Percentiles rank a stretch among this genome's conserved stretches.
Conservation (phyloP, 192 early-diverging fungal species). For the Coemansia sp. region DNA sequence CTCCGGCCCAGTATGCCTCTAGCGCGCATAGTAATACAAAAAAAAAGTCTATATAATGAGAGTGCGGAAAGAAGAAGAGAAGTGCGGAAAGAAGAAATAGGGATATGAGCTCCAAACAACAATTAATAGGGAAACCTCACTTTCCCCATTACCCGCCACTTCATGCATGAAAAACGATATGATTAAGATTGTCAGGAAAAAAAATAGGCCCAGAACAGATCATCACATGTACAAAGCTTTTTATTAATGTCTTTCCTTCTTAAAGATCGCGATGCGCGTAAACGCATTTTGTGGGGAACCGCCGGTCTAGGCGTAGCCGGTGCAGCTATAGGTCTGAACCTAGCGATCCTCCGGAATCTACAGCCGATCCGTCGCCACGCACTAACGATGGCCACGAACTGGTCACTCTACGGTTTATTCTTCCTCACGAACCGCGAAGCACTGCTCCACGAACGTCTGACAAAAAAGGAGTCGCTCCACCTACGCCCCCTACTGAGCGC, state of each 20-base stretch:
- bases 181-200: neutral
- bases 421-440: conserved; percentile 60
- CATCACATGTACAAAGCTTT: neutral
- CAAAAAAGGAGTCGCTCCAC: conserved; percentile 56
- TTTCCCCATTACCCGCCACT: neutral
- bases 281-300: conserved; percentile 35
- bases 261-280: conserved; percentile 28
- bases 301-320: conserved; percentile 28
- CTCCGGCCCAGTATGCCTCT: neutral
- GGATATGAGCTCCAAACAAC: too few species aligned
- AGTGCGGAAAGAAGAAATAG: neutral
- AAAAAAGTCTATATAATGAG: neutral
- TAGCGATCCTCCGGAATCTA: conserved; percentile 46
- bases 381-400: conserved; percentile 46
- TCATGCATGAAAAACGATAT: neutral
- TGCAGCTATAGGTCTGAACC: conserved; percentile 39
- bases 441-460: conserved; percentile 60
- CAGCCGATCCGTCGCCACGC: conserved; percentile 43
- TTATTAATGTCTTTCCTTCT: conserved; percentile 11
- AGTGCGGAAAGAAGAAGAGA: neutral
- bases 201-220: neutral
- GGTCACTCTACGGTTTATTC: conserved; percentile 38
- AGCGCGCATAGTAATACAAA: neutral
- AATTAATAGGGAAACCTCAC: too few species aligned
- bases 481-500: conserved; percentile 62